Conservation (phyloP, 371 early-diverging fungal species). For the Mortierella polycephala region DNA sequence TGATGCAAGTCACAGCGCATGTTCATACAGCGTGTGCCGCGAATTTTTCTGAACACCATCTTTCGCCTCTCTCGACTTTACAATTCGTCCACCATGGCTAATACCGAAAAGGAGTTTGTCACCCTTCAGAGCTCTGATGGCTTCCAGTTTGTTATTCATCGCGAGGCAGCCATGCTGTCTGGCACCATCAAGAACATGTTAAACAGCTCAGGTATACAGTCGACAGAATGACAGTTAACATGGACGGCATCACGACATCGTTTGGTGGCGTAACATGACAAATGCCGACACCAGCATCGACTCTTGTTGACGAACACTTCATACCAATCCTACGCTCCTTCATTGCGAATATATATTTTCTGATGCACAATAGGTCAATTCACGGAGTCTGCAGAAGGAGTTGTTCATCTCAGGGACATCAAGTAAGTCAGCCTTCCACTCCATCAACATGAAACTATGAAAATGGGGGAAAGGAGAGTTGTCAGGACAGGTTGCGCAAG, state of each 20-base stretch:
- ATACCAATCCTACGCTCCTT: background rate
- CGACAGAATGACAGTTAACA: too few species aligned
- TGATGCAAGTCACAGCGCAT: too few species aligned
- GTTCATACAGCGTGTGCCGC: too few species aligned
- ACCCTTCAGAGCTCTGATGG: constrained; percentile 90
- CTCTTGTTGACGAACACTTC: background rate
- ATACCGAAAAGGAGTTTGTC: constrained; percentile 62
- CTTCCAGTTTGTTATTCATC: constrained; percentile 89
- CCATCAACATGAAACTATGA: background rate
- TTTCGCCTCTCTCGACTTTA: background rate
- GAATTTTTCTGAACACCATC: too few species aligned
- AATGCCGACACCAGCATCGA: background rate
- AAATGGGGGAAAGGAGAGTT: background rate
- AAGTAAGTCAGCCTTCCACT: constrained; percentile 66
- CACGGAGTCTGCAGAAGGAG: constrained; percentile 88
- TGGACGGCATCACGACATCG: background rate
- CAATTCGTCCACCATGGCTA: constrained; percentile 11
- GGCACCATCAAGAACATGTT: constrained; percentile 95
- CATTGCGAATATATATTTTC: background rate
- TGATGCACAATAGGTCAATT: constrained; percentile 75
- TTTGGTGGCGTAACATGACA: constrained; percentile 28
- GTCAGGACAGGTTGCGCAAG: background rate
- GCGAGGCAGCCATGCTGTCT: constrained; percentile 89
- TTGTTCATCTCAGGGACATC: constrained; percentile 90
- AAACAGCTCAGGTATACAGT: constrained; percentile 73